Conservation (phyloP, 1,139 yeast genomes). For the Suhomyces bolitotheri region DNA sequence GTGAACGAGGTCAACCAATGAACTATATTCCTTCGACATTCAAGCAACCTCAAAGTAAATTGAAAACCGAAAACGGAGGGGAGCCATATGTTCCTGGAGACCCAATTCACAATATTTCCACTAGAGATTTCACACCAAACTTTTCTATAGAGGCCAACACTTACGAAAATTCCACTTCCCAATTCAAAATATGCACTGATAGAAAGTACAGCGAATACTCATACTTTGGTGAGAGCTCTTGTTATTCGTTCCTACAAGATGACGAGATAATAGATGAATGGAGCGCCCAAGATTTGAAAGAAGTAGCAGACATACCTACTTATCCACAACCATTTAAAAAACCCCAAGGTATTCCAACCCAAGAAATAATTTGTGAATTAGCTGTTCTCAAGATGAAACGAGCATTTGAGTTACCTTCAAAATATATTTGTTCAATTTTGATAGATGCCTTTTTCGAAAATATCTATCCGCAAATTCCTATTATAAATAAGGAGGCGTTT, state of each 20-base stretch:
- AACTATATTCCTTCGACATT: conserved; percentile 5
- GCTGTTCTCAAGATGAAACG: conserved; percentile 15
- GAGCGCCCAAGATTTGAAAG: conserved; percentile 2
- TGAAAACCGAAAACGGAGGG: background rate
- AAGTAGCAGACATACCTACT: background rate
- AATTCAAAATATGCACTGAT: conserved; percentile 2
- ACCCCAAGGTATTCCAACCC: conserved; percentile 8
- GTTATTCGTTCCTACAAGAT: conserved; percentile 4
- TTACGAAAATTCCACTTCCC: conserved; percentile 2
- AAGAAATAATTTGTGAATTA: conserved; percentile 15
- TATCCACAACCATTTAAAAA: conserved; percentile 4
- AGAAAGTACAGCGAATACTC: conserved; percentile 6
- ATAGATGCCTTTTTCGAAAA: conserved; percentile 7
- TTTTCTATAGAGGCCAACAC: conserved; percentile 6
- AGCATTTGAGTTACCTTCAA: conserved; percentile 17
- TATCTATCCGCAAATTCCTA: conserved; percentile 15
- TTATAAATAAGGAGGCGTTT: conserved; percentile 16
- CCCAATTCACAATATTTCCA: conserved; percentile 7
- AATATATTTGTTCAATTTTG: conserved; percentile 9
- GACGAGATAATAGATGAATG: conserved; percentile 5
- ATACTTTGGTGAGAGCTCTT: conserved; percentile 7
- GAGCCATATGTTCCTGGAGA: conserved; percentile 3
- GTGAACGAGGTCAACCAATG: conserved; percentile 4
- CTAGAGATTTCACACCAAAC: conserved; percentile 7
- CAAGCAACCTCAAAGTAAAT: background rate